Conservation (phyloP, 2,329 filamentous ascomycete genomes). For the Pyrenophora tritici-repentis region DNA sequence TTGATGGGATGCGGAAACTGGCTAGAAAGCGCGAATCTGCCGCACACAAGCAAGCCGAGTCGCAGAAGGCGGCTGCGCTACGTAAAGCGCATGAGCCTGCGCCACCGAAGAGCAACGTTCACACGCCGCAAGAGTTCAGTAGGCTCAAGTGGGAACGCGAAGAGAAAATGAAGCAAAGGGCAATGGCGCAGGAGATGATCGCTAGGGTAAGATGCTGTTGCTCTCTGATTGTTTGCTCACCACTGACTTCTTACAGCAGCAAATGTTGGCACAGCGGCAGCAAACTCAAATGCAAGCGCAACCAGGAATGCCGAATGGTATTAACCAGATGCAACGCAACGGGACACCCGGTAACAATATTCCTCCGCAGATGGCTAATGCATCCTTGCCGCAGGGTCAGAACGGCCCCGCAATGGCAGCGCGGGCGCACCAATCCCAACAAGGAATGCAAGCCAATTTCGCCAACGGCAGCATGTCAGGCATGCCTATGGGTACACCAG, state of each 20-base stretch:
- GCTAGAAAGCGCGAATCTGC: slow-evolving; percentile 91
- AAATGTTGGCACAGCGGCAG: slow-evolving; percentile 41
- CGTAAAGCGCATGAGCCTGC: slow-evolving; percentile 77
- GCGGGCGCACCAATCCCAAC: slow-evolving; percentile 44
- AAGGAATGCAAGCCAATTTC: slow-evolving; percentile 56
- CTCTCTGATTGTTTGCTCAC: background rate
- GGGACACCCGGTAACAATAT: slow-evolving; percentile 44
- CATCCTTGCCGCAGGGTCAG: slow-evolving; percentile 36
- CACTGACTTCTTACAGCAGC: slow-evolving; percentile 37
- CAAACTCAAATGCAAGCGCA: slow-evolving; percentile 47
- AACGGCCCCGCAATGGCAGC: slow-evolving; percentile 41
- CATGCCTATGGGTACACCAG: slow-evolving; percentile 60
- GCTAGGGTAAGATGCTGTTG: slow-evolving; percentile 48
- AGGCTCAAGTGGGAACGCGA: slow-evolving; percentile 87
- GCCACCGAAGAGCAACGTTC: slow-evolving; percentile 62
- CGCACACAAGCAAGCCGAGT: slow-evolving; percentile 85
- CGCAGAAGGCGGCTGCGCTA: slow-evolving; percentile 69
- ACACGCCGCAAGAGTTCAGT: slow-evolving; percentile 90
- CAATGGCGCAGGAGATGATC: slow-evolving; percentile 61
- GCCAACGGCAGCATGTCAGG: slow-evolving; percentile 55
- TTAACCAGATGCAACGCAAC: slow-evolving; percentile 50
- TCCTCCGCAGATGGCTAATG: slow-evolving; percentile 38
- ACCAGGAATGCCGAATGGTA: slow-evolving; percentile 44
- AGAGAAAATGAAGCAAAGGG: slow-evolving; percentile 62
- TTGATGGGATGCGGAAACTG: slow-evolving; percentile 93